These are phyloP conservation scores for Dictyostelium purpureum DNA, from an alignment of 78 protist species.

Conservation along the genomic window DNA sequence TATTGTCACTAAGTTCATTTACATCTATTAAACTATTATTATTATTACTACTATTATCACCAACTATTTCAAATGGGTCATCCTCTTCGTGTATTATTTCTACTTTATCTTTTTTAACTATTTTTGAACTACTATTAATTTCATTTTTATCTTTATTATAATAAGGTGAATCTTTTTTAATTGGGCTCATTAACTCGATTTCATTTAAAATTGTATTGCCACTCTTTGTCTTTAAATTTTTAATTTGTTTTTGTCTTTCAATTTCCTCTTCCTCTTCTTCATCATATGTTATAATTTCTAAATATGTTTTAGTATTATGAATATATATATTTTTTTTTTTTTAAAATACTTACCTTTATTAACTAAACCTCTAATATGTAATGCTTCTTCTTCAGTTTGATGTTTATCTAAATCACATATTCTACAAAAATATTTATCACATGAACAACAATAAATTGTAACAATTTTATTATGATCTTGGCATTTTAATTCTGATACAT, in stretches of 20 bases:
- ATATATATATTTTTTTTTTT: not conserved
- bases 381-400: not conserved
- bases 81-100: not conserved
- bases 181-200: not conserved
- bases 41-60: not conserved
- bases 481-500: not conserved
- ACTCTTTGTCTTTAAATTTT: not conserved
- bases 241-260: not conserved
- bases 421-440: constrained; percentile 33
- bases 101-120: not conserved
- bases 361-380: constrained; percentile 32
- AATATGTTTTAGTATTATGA: not conserved
- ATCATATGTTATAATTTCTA: not conserved
- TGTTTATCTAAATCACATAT: constrained; percentile 55
- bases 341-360: not conserved
- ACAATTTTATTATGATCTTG: constrained; percentile 8
- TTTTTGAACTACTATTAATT: not conserved
- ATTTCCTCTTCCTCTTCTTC: not conserved
- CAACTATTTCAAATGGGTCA: constrained; percentile 1
- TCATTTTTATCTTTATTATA: not conserved
- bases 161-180: not conserved
- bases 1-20: not conserved
- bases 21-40: constrained; percentile 2
- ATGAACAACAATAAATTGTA: constrained; percentile 33
- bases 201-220: not conserved